Conservation (phyloP, 345 rosid species). For the Eucalyptus cloeziana region DNA sequence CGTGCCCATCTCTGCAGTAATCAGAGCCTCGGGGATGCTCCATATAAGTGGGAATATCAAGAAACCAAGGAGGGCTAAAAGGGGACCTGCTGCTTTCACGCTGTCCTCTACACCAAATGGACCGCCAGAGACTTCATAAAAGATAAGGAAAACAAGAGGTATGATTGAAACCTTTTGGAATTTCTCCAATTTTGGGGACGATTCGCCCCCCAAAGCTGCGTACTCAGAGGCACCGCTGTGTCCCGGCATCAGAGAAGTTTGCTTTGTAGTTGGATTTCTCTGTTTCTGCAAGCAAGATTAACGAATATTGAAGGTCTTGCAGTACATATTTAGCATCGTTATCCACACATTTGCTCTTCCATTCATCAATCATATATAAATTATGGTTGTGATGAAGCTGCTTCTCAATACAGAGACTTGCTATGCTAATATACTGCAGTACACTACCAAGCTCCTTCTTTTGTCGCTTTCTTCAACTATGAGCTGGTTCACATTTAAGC, state of each 20-base stretch:
- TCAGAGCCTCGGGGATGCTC: constrained; percentile 73
- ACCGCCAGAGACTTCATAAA: constrained; percentile 63
- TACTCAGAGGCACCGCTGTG: neutral
- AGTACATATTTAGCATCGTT: neutral
- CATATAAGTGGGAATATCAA: constrained; percentile 60
- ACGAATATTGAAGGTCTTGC: neutral
- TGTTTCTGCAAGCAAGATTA: constrained; percentile 23
- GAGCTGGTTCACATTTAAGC: neutral
- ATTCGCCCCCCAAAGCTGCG: constrained; percentile 11
- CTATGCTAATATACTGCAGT: neutral
- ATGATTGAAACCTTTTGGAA: constrained; percentile 36
- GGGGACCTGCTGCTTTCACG: constrained; percentile 64
- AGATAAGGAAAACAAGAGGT: constrained; percentile 60
- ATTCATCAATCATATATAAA: neutral
- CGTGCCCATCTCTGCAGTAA: constrained; percentile 75
- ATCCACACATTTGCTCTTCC: neutral
- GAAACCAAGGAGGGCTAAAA: constrained; percentile 54
- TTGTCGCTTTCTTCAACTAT: neutral
- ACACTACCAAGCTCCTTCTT: neutral
- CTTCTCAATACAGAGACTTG: neutral
- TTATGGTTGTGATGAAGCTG: neutral
- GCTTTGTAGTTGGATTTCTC: constrained; percentile 4
- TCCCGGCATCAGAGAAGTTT: constrained; percentile 6
- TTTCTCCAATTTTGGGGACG: constrained; percentile 18
- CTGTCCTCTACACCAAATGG: constrained; percentile 80